Conservation (phyloP, 768 basidiomycete genomes). For the Ramaria sp. region DNA sequence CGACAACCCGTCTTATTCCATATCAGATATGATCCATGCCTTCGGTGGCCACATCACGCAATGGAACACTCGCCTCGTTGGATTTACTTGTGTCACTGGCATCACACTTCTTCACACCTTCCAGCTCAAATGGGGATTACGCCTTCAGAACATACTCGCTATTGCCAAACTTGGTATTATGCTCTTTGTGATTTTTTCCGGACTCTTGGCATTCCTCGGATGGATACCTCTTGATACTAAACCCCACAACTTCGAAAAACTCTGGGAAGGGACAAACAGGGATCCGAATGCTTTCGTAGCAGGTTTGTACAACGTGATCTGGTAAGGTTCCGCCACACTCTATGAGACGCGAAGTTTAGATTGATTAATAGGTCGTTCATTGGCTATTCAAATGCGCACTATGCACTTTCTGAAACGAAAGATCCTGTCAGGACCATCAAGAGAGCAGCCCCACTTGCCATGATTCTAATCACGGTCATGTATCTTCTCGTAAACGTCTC, state of each 20-base stretch:
- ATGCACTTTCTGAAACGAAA: conserved; percentile 58
- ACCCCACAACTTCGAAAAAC: conserved; percentile 42
- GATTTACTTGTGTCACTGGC: conserved; percentile 45
- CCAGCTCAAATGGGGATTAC: conserved; percentile 42
- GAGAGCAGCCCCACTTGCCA: conserved; percentile 55
- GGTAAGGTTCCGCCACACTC: conserved; percentile 29
- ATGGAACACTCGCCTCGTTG: conserved; percentile 40
- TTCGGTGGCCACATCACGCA: conserved; percentile 28
- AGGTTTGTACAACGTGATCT: conserved; percentile 61
- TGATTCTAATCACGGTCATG: conserved; percentile 44
- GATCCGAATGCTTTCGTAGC: conserved; percentile 47
- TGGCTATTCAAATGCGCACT: conserved; percentile 69
- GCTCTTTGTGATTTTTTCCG: conserved; percentile 38
- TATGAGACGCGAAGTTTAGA: background rate
- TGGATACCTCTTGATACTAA: background rate
- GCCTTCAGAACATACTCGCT: conserved; percentile 54
- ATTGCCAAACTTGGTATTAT: conserved; percentile 51
- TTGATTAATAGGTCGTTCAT: conserved; percentile 45
- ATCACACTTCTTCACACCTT: conserved; percentile 48
- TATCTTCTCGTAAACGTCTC: conserved; percentile 62
- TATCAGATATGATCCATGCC: conserved; percentile 48
- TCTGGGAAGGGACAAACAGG: conserved; percentile 54
- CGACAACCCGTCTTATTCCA: background rate
- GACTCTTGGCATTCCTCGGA: conserved; percentile 26
- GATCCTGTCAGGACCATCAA: conserved; percentile 65